Evolutionary conservation across 2,329 filamentous ascomycete species (phyloP).

Genomic region (Aaosphaeria arxii): DNA sequence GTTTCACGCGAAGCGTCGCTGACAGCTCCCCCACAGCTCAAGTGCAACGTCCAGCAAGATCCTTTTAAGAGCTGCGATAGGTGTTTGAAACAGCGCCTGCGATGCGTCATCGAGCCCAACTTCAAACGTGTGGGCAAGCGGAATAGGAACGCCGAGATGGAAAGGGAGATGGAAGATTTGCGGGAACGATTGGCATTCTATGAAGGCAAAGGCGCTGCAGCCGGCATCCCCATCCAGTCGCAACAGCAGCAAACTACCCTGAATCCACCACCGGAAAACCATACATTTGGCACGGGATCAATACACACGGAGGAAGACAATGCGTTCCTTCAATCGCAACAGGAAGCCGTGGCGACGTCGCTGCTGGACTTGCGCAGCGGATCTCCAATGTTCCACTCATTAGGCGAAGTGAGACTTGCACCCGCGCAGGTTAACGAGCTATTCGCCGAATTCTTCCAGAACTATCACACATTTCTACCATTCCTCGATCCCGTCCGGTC

Average conservation of each 20-base stretch:
- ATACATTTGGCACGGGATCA: constrained; percentile 17
- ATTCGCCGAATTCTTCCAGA: constrained; percentile 71
- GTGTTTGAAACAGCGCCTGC: constrained; percentile 74
- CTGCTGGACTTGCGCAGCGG: constrained; percentile 43
- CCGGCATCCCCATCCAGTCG: not conserved
- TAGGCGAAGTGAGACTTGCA: constrained; percentile 45
- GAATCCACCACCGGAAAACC: constrained; percentile 21
- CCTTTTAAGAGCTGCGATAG: constrained; percentile 75
- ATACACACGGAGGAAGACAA: constrained; percentile 30
- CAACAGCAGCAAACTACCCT: constrained; percentile 16
- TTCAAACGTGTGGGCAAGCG: constrained; percentile 83
- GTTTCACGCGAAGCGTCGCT: constrained; percentile 5
- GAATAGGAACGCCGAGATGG: constrained; percentile 82
- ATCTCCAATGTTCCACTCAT: constrained; percentile 58
- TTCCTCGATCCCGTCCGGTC: constrained; percentile 66
- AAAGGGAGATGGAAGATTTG: constrained; percentile 68
- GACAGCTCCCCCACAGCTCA: constrained; percentile 53
- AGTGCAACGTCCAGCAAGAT: constrained; percentile 80
- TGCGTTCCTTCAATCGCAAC: constrained; percentile 33
- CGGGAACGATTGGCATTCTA: constrained; percentile 59
- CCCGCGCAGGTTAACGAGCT: constrained; percentile 51
- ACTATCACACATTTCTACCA: constrained; percentile 75
- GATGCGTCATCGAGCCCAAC: constrained; percentile 83
- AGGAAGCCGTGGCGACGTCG: constrained; percentile 37
- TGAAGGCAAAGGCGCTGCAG: constrained; percentile 42